Base-by-base conservation (phyloP, 768 basidiomycete species). In the Leccinum rimulosum region DNA sequence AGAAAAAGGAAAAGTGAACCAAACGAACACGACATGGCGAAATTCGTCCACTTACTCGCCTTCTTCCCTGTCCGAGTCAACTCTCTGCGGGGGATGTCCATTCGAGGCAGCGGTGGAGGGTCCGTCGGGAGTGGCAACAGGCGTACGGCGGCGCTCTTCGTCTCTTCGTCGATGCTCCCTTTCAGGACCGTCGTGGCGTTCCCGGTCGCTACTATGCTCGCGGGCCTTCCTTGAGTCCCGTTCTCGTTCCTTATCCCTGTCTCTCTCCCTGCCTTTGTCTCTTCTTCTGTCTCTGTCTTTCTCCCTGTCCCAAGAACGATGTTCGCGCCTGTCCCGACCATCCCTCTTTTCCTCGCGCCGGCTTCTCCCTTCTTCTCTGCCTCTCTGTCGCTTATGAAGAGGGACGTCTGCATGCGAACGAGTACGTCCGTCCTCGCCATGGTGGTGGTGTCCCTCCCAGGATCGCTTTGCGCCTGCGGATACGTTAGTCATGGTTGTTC, bases 391-490 rank as follows among this genome's bases (percentile, higher is more conserved):
- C 72, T 89, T 89, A 68, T 81, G 66, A 19, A 62, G 25, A 22
- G 22, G 51, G 45, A 56, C 6, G 35, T 59, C 54, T 14, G 51
- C 35, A 50, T 62, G 51, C 19, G 66, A 63, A 30, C 59, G 64
- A 3, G 51, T n/a, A 12, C 50, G 68, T 33, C 58, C 68, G 38
- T 77, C 74, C 56, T 76, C 74, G 64, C 64, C 79, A 68, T 68
- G 68, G 43, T 19, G 40, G 58, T 74, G 68, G 57, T 75, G 69
- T 79, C 82, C 86, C 68, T 89, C 88, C 85, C 84, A 84, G 63
- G 86, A 76, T 74, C 89, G 88, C 86, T 91, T 91, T 73, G 81
- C 79, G 80, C 89, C 89, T 91, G 89, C 81, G 80, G 86, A 79
- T 72, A 84, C 75, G 83, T 92, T 89, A 91, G 89, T 85, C 88